Conservation (phyloP, 768 basidiomycete species). For the Daedaleopsis nitida region DNA sequence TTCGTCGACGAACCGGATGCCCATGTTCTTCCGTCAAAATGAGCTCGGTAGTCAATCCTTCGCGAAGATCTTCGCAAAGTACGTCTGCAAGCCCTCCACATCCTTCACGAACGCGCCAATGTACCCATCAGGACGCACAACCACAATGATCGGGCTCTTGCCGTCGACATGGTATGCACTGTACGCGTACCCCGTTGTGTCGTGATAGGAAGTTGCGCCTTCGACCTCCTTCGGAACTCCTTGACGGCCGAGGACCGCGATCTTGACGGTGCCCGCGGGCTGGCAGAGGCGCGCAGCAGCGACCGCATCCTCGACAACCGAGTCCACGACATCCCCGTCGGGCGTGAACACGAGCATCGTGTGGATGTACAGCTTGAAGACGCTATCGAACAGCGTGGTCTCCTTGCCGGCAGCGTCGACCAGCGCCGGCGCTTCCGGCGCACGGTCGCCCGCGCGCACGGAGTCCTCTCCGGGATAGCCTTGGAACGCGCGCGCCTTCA, state of each 20-base stretch:
- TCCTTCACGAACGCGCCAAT: slow-evolving; percentile 12
- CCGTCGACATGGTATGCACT: slow-evolving; percentile 6
- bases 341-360: slow-evolving; percentile 34
- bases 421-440: slow-evolving; percentile 44
- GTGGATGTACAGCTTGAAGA: slow-evolving; percentile 31
- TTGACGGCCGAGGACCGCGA: background rate
- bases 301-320: background rate
- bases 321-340: background rate
- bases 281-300: background rate
- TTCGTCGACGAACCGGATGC: too few relatives aligned
- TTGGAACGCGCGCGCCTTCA: slow-evolving; percentile 22
- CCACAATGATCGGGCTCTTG: slow-evolving; percentile 2
- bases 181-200: slow-evolving; percentile 14
- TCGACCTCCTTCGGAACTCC: background rate
- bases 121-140: slow-evolving; percentile 19
- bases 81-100: background rate
- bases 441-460: slow-evolving; percentile 47
- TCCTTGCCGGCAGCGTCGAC: slow-evolving; percentile 8
- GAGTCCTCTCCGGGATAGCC: slow-evolving; percentile 18
- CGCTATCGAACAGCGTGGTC: slow-evolving; percentile 30
- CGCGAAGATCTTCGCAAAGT: slow-evolving; percentile 2
- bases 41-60: background rate
- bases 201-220: background rate
- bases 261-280: slow-evolving; percentile 1
- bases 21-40: too few relatives aligned